Percentiles rank a stretch among this genome's conserved stretches.
Evolutionary conservation across 73 alveolate genomes (phyloP).

Genomic region (Symbiodinium natans): DNA sequence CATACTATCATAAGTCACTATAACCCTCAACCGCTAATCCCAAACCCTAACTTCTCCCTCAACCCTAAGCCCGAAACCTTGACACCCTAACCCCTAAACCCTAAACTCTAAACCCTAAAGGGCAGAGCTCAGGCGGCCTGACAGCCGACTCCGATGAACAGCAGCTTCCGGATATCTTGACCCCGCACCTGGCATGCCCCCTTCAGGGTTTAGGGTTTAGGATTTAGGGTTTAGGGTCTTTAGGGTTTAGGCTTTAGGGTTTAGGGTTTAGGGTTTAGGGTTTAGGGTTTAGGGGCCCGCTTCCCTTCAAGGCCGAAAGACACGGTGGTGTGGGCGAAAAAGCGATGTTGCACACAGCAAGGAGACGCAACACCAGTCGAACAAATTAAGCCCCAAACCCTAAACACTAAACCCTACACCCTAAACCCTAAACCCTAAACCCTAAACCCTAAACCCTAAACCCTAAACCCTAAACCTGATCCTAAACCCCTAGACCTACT

Average conservation of each 20-base stretch:
- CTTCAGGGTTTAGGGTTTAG: background rate
- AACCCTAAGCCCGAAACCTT: background rate
- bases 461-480: background rate
- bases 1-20: background rate
- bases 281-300: background rate
- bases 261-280: background rate
- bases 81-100: background rate
- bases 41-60: background rate
- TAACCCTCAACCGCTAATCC: background rate
- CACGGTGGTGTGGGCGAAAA: no score
- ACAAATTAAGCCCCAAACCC: background rate
- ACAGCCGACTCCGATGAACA: conserved; percentile 90
- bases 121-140: background rate
- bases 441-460: background rate
- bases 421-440: background rate
- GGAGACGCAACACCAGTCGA: no score
- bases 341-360: no score
- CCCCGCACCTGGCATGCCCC: conserved; percentile 42
- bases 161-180: conserved; percentile 29
- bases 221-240: background rate
- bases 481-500: background rate
- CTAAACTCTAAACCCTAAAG: background rate
- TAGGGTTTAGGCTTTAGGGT: background rate
- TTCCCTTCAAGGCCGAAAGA: no score
- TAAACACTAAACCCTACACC: background rate